A percentile compares a stretch with the other conserved stretches of the same genome.
Conservation (phyloP, 1,139 yeast species). For the Hansenula anomala region DNA sequence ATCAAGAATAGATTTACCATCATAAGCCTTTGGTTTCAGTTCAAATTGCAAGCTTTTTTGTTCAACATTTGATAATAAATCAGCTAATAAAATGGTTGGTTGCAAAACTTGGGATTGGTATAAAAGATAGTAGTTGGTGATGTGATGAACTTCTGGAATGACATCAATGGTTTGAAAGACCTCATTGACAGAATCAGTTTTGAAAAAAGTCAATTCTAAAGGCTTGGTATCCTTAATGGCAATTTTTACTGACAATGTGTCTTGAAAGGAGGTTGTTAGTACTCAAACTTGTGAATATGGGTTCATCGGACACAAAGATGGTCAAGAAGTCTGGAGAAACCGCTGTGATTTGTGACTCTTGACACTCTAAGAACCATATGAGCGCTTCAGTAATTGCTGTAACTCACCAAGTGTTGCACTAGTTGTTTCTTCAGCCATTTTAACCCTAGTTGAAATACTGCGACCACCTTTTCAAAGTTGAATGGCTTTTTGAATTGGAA, state of each 20-base stretch:
- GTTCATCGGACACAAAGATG: neutral
- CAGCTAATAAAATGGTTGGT: constrained; percentile 8
- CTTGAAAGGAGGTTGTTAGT: neutral
- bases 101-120: constrained; percentile 33
- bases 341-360: no score
- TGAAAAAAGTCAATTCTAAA: constrained; percentile 33
- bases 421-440: no score
- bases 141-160: constrained; percentile 50
- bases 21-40: constrained; percentile 39
- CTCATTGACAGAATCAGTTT: constrained; percentile 49
- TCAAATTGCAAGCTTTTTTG: constrained; percentile 26
- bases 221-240: constrained; percentile 7
- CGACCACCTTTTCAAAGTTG: no score
- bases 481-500: no score
- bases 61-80: constrained; percentile 18
- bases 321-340: neutral
- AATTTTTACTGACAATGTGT: constrained; percentile 2
- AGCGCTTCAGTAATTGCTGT: no score
- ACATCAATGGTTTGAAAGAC: constrained; percentile 54
- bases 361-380: no score
- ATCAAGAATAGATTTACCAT: constrained; percentile 37
- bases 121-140: constrained; percentile 54
- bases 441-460: no score
- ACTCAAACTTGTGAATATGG: neutral
- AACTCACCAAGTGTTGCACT: no score